phyloP scores from a whole-genome alignment of 2,329 filamentous ascomycete species.

The Pleomassaria siparia region DNA sequence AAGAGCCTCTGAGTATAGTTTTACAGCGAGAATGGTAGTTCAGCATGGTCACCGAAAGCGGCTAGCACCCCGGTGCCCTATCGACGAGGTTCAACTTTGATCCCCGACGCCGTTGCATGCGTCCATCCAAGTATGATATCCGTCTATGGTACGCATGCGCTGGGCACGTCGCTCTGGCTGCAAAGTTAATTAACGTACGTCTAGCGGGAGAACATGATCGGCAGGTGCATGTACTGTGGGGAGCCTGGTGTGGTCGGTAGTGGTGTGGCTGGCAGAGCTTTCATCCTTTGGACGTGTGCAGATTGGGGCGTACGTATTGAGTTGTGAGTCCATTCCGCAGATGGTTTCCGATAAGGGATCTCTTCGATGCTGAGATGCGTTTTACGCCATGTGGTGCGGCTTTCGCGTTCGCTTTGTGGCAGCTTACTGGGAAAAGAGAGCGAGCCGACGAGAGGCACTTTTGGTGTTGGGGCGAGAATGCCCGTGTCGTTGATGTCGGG shows the following conservation, averaged over 20 bases:
- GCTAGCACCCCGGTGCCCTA: not conserved
- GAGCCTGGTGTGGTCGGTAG: constrained; percentile 18
- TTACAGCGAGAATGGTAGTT: not conserved
- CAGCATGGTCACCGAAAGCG: not conserved
- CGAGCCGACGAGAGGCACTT: constrained; percentile 11
- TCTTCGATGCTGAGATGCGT: constrained; percentile 24
- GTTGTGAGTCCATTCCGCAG: constrained; percentile 8
- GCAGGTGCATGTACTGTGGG: constrained; percentile 20
- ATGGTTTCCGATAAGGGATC: constrained; percentile 17
- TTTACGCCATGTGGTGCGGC: constrained; percentile 19
- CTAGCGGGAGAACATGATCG: constrained; percentile 13
- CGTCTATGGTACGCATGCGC: not conserved
- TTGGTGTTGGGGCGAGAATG: constrained; percentile 16
- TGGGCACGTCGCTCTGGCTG: not conserved
- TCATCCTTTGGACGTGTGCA: constrained; percentile 18
- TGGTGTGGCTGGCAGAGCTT: constrained; percentile 21
- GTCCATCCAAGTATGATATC: not conserved
- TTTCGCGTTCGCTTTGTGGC: constrained; percentile 3
- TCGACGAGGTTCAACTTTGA: not conserved
- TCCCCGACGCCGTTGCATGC: not conserved
- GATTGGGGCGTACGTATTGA: not conserved
- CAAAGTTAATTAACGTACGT: not conserved
- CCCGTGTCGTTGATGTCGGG: constrained; percentile 20
- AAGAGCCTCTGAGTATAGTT: not conserved
- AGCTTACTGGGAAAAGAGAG: constrained; percentile 1